These are phyloP conservation scores for Kandelia obovata DNA, from an alignment of 345 rosid genomes.

Conservation along the genomic window DNA sequence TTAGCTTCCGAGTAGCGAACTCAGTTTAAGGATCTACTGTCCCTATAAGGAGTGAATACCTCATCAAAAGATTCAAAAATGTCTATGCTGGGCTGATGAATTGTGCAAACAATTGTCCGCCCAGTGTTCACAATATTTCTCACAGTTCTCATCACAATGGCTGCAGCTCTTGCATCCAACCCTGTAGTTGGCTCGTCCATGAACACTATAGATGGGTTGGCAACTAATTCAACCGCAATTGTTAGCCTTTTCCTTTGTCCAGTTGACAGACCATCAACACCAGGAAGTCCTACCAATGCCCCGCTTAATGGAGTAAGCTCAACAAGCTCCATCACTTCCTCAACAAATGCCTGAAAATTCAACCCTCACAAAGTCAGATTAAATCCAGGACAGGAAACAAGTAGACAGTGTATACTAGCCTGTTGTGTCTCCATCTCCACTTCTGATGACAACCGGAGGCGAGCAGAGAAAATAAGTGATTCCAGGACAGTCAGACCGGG, in stretches of 20 bases:
- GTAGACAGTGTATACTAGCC: slow-evolving; percentile 34
- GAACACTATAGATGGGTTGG: slow-evolving; percentile 93
- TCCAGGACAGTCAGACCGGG: slow-evolving; percentile 90
- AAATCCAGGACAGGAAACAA: slow-evolving; percentile 13
- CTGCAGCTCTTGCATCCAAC: slow-evolving; percentile 96
- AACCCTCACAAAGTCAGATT: slow-evolving; percentile 27
- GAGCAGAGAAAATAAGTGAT: slow-evolving; percentile 90
- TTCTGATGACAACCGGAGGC: slow-evolving; percentile 83
- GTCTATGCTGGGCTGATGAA: slow-evolving; percentile 98
- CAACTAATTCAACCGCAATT: slow-evolving; percentile 92
- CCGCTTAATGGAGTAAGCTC: slow-evolving; percentile 80
- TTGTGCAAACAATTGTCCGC: slow-evolving; percentile 93
- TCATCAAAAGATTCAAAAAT: slow-evolving; percentile 97
- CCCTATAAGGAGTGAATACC: slow-evolving; percentile 39
- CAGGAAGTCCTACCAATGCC: slow-evolving; percentile 91
- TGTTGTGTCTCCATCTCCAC: slow-evolving; percentile 73
- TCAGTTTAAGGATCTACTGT: not conserved
- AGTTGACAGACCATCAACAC: slow-evolving; percentile 89
- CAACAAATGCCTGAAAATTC: slow-evolving; percentile 76
- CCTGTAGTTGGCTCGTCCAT: slow-evolving; percentile 99
- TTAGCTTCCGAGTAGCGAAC: slow-evolving; percentile 4
- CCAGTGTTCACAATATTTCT: slow-evolving; percentile 96
- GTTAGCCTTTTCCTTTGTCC: slow-evolving; percentile 94
- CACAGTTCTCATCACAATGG: slow-evolving; percentile 99
- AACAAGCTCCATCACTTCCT: slow-evolving; percentile 97